Evolutionary conservation across 2,329 filamentous ascomycete genomes (phyloP).

Genomic region (Phyllosticta citriasiana): DNA sequence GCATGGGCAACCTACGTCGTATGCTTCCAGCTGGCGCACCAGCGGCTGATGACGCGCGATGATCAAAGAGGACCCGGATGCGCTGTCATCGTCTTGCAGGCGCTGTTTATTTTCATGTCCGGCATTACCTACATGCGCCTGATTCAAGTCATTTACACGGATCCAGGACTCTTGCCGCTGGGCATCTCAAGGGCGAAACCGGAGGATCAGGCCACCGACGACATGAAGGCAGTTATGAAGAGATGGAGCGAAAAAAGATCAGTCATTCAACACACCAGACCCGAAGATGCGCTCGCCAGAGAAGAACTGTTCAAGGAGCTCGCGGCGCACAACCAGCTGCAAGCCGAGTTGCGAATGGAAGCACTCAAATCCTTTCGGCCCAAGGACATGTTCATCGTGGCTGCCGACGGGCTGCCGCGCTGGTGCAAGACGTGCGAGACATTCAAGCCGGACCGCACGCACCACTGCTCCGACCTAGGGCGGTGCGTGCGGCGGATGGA

Average conservation of each 20-base stretch:
- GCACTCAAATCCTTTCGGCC: constrained; percentile 53
- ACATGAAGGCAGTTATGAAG: constrained; percentile 4
- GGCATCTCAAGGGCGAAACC: constrained; percentile 10
- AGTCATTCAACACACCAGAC: background rate
- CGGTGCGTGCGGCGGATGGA: constrained; percentile 87
- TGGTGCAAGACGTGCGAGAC: constrained; percentile 79
- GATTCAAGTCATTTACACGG: constrained; percentile 53
- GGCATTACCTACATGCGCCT: constrained; percentile 61
- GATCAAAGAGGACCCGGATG: constrained; percentile 50
- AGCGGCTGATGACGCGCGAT: constrained; percentile 20
- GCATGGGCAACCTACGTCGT: constrained; percentile 64
- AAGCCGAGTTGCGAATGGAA: constrained; percentile 1
- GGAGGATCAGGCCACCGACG: constrained; percentile 14
- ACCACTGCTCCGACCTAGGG: constrained; percentile 74
- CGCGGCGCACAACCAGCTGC: background rate
- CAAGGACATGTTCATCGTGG: constrained; percentile 75
- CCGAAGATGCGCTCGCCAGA: background rate
- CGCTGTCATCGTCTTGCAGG: constrained; percentile 62
- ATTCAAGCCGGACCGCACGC: constrained; percentile 80
- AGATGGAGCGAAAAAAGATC: background rate
- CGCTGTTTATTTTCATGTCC: constrained; percentile 59
- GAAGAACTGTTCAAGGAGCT: background rate
- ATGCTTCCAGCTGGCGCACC: constrained; percentile 38
- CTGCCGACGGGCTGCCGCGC: constrained; percentile 69
- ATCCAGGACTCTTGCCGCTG: constrained; percentile 63